Evolutionary conservation across 192 early-diverging fungal species (phyloP), one percentile per base, ranked within the genome.

Genomic region (Coemansia sp.): DNA sequence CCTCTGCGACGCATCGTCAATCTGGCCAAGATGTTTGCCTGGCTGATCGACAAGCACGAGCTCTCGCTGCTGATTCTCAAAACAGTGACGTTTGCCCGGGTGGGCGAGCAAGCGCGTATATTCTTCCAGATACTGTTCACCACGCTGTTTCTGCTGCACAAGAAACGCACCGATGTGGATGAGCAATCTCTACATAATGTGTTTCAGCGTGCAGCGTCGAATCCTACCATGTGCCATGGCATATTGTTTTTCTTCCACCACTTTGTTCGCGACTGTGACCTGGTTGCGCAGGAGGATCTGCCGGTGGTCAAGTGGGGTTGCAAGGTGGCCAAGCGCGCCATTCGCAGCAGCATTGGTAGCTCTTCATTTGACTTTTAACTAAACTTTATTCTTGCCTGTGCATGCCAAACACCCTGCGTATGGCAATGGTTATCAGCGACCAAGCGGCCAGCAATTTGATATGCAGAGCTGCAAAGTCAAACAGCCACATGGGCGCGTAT

Each of bases 1-100:
- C 82, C 84, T 1, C 60, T 94, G 37, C 78, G 89, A 21, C 81
- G 83, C 33, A 83, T 93, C 9, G 87, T 91, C 58, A 91, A 96
- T 64, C 30, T 88, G 38, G 92, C 88, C 50, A 95, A 89, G 68
- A 79, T 94, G 65, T 94, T 91, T 64, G 87, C 82, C n/a, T 84
- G 85, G 67, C 78, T 97, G 11, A 66, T 96, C 44, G 80, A 81
- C 12, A 80, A 81, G 18, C 80, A 86, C 19, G 82, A 79, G 11
- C 76, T 95, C 16, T 82, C 88, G n/a, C 63, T 96, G 55, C 80
- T 84, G 30, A 82, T 94, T 20, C 65, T 80, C 57, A 75, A 70
- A 78, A 85, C 82, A 10, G 79, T 91, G 26, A 87, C 86, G 40
- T 91, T 91, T 70, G 84, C 88, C 13, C 82, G 82, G n/a, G 66